A percentile compares a stretch with the other conserved stretches of the same genome.
These are phyloP conservation scores for Gossypium gossypioides DNA, from an alignment of 441 rosid species.

Conservation along the genomic window DNA sequence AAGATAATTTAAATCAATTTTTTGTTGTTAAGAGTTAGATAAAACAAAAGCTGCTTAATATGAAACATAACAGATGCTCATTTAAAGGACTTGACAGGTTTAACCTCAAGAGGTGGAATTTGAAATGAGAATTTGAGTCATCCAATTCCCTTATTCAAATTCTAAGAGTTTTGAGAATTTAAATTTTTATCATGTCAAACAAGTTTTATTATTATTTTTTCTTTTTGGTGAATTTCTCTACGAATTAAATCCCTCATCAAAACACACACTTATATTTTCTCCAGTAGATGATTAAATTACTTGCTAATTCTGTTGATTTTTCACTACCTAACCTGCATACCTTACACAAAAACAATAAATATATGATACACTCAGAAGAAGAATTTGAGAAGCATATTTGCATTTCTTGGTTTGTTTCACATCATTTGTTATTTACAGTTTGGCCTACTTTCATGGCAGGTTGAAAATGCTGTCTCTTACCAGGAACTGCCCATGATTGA, in stretches of 20 bases:
- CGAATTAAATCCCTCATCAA: not conserved
- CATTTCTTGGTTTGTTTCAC: not conserved
- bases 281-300: not conserved
- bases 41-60: not conserved
- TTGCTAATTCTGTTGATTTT: not conserved
- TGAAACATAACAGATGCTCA: not conserved
- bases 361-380: not conserved
- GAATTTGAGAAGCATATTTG: not conserved
- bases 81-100: not conserved
- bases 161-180: not conserved
- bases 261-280: not conserved
- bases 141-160: not conserved
- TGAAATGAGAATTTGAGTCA: not conserved
- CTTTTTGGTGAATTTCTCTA: not conserved
- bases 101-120: not conserved
- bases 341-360: not conserved
- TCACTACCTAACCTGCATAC: not conserved
- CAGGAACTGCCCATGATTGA: constrained; percentile 81
- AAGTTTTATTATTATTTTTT: not conserved
- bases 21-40: not conserved
- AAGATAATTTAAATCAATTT: not conserved
- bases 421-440: constrained; percentile 1
- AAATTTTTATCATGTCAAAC: not conserved
- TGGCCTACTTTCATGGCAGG: constrained; percentile 35
- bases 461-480: constrained; percentile 57